Conservation (phyloP, 495 filamentous ascomycete genomes). For the Bacidia rubella region DNA sequence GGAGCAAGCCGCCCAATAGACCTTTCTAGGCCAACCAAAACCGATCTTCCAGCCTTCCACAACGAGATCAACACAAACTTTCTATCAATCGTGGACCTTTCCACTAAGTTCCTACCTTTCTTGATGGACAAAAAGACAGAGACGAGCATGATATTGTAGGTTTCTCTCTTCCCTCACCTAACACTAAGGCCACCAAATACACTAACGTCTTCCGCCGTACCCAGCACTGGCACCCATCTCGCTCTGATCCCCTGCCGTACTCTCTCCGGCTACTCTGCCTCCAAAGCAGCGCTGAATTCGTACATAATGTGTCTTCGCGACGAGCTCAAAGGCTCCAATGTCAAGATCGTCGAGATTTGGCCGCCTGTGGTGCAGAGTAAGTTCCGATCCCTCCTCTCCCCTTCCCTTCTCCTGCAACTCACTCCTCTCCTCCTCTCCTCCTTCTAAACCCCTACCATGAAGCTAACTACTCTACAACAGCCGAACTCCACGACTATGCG, state of each 20-base stretch:
- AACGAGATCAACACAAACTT: constrained; percentile 54
- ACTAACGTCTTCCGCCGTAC: constrained; percentile 1
- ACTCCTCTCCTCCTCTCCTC: too few species aligned
- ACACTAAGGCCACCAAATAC: too few species aligned
- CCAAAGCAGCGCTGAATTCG: constrained; percentile 32
- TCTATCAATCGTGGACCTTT: constrained; percentile 42
- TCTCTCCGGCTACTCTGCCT: constrained; percentile 30
- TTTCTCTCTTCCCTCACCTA: not conserved
- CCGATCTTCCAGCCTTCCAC: constrained; percentile 38
- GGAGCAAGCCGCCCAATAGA: constrained; percentile 36
- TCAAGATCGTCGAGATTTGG: constrained; percentile 50
- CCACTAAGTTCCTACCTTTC: constrained; percentile 47
- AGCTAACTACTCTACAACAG: not conserved
- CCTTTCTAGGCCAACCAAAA: constrained; percentile 40
- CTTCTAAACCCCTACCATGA: not conserved
- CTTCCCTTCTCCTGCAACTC: too few species aligned
- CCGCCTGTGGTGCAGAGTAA: constrained; percentile 51
- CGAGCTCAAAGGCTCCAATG: constrained; percentile 36
- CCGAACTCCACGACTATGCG: constrained; percentile 32
- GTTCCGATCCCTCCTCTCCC: too few species aligned
- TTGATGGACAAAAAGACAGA: constrained; percentile 32
- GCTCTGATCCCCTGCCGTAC: constrained; percentile 27
- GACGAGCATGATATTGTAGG: constrained; percentile 24
- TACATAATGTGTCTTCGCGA: constrained; percentile 43
- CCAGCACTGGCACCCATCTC: constrained; percentile 30